Conservation (phyloP, 805 yeast genomes). For the Kurtzmaniella fragi region DNA sequence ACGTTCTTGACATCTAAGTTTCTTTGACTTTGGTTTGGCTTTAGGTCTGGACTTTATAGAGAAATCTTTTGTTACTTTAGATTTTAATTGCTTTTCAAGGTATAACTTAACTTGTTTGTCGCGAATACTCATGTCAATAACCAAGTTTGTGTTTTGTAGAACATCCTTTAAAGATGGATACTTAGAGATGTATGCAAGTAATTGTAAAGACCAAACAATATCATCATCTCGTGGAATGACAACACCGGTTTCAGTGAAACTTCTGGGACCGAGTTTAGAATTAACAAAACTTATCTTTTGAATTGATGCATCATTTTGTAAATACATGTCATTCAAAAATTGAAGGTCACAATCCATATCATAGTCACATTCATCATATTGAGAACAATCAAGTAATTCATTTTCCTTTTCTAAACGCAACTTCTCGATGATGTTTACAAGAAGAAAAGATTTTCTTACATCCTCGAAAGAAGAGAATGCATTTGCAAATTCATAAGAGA, state of each 20-base stretch:
- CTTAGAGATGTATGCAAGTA: constrained; percentile 89
- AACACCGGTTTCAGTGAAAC: constrained; percentile 53
- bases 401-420: constrained; percentile 31
- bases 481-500: not conserved
- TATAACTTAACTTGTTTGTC: constrained; percentile 35
- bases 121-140: constrained; percentile 55
- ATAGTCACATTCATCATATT: constrained; percentile 26
- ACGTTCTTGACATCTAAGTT: constrained; percentile 9
- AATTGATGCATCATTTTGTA: constrained; percentile 25
- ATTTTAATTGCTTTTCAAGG: constrained; percentile 30
- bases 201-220: constrained; percentile 87
- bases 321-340: constrained; percentile 35
- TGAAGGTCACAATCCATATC: constrained; percentile 40
- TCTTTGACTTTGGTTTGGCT: constrained; percentile 29
- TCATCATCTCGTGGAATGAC: constrained; percentile 92
- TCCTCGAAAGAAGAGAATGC: constrained; percentile 19
- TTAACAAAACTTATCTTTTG: constrained; percentile 22
- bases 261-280: constrained; percentile 30
- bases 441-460: constrained; percentile 31
- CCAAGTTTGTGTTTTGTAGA: constrained; percentile 70
- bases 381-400: constrained; percentile 28
- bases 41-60: constrained; percentile 27
- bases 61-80: constrained; percentile 24
- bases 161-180: constrained; percentile 74
- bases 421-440: constrained; percentile 31